Evolutionary conservation across 345 rosid genomes (phyloP).

Genomic region (Gossypium anomalum): DNA sequence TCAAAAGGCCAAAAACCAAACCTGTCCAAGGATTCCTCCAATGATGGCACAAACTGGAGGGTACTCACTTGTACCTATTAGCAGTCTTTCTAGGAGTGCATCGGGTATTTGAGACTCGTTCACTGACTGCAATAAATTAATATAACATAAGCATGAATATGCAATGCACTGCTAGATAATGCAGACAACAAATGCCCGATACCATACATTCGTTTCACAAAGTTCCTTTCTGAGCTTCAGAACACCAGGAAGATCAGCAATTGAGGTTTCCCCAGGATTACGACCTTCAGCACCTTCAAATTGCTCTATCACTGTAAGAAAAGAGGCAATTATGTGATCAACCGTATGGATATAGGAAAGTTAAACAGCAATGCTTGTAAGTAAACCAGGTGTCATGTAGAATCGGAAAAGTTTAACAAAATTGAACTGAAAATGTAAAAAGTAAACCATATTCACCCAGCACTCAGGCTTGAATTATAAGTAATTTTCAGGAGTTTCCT

Average conservation of each 20-base stretch:
- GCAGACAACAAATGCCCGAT: neutral
- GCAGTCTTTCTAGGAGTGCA: constrained; percentile 67
- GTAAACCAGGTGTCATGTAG: neutral
- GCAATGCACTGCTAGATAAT: neutral
- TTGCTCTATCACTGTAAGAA: constrained; percentile 59
- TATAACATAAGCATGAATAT: neutral
- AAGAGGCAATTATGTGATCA: neutral
- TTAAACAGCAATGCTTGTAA: neutral
- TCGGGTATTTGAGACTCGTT: constrained; percentile 59
- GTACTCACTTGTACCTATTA: constrained; percentile 46
- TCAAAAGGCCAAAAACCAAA: constrained; percentile 5
- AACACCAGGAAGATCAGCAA: constrained; percentile 56
- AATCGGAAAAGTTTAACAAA: neutral
- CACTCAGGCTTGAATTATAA: neutral
- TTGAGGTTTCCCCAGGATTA: constrained; percentile 46
- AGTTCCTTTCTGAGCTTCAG: constrained; percentile 58
- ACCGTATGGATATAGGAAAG: neutral
- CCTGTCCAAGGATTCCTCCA: constrained; percentile 97
- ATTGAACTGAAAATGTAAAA: neutral
- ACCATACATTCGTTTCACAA: constrained; percentile 63
- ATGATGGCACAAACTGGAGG: constrained; percentile 91
- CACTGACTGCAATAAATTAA: constrained; percentile 41
- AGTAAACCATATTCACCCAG: neutral
- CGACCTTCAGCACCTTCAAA: constrained; percentile 67
- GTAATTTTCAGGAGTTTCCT: neutral